Percentiles rank a stretch among this genome's conserved stretches.
phyloP scores from a whole-genome alignment of 2,329 filamentous ascomycete species.

The Torrubiellomyces zombiae region DNA sequence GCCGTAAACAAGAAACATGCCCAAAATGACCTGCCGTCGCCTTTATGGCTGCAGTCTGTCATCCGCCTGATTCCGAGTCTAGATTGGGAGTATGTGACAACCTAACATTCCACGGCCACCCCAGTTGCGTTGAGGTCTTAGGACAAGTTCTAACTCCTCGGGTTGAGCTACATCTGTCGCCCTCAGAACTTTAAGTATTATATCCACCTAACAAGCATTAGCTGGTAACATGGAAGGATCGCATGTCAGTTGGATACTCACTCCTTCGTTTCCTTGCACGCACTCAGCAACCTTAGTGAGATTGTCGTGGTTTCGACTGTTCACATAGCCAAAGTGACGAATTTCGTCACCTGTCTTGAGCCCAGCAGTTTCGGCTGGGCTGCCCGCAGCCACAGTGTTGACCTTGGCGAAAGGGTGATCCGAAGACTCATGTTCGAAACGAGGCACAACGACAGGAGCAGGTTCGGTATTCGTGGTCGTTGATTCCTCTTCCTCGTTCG shows the following conservation, averaged over 20 bases:
- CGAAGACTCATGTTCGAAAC: conserved; percentile 11
- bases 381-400: conserved; percentile 60
- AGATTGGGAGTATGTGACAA: conserved; percentile 76
- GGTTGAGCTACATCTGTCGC: conserved; percentile 22
- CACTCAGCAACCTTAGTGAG: conserved; percentile 76
- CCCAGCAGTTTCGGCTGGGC: conserved; percentile 72
- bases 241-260: conserved; percentile 29
- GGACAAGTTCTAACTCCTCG: conserved; percentile 48
- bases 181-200: conserved; percentile 51
- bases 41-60: no score
- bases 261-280: conserved; percentile 78
- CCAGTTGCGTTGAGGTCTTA: conserved; percentile 71
- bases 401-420: conserved; percentile 62
- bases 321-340: conserved; percentile 69
- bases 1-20: no score
- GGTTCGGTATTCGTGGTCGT: conserved; percentile 5
- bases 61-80: no score
- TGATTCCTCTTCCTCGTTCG: conserved; percentile 36
- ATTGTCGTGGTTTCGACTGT: conserved; percentile 70
- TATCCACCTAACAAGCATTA: conserved; percentile 36
- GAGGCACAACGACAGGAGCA: conserved; percentile 14
- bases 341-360: conserved; percentile 68
- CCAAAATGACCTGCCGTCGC: no score
- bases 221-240: not conserved
- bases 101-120: conserved; percentile 79